Evolutionary conservation across 768 basidiomycete species (phyloP).

Genomic region (Mrakia blollopis): DNA sequence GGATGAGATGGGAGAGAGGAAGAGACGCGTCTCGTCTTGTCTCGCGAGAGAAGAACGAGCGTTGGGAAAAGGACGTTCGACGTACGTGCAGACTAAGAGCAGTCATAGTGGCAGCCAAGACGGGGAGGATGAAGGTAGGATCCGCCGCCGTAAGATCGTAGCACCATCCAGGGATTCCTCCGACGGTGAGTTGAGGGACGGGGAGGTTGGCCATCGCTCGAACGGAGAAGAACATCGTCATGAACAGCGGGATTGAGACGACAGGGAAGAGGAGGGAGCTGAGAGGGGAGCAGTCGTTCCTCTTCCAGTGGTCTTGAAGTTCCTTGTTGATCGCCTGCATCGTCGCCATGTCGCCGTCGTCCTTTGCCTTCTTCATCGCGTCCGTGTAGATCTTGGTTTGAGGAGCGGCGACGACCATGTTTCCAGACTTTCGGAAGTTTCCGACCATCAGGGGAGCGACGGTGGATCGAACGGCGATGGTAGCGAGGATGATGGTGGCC

Average conservation of each 20-base stretch:
- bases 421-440: conserved; percentile 56
- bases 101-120: conserved; percentile 55
- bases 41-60: too few species aligned
- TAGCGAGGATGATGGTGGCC: conserved; percentile 67
- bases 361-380: conserved; percentile 51
- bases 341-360: conserved; percentile 46
- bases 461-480: conserved; percentile 57
- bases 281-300: conserved; percentile 61
- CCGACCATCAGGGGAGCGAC: conserved; percentile 61
- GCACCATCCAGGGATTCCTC: conserved; percentile 62
- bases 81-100: conserved; percentile 67
- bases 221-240: conserved; percentile 79
- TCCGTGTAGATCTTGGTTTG: conserved; percentile 56
- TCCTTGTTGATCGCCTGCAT: conserved; percentile 51
- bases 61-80: conserved; percentile 25
- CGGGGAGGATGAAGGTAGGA: conserved; percentile 69
- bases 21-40: not conserved
- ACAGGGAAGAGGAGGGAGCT: conserved; percentile 57
- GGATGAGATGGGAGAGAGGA: not conserved
- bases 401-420: conserved; percentile 58
- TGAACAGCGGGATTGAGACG: conserved; percentile 67
- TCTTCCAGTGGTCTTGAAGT: conserved; percentile 55
- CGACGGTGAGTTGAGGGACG: conserved; percentile 66
- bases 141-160: conserved; percentile 74
- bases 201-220: conserved; percentile 66